Conservation (phyloP, 1,139 yeast species). For the Lodderomyces parapsilosis region DNA sequence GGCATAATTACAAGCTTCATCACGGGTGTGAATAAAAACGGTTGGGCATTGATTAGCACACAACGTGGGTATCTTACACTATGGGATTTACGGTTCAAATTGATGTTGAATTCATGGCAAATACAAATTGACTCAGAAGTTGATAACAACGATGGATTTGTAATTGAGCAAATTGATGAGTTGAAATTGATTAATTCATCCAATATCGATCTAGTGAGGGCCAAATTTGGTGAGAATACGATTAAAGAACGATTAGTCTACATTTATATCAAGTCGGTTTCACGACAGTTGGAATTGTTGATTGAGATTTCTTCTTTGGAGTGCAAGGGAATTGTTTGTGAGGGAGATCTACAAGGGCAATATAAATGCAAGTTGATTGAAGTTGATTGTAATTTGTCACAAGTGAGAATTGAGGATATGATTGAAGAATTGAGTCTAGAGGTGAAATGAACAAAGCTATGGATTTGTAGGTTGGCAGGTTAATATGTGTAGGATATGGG, state of each 20-base stretch:
- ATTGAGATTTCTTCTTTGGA: conserved; percentile 65
- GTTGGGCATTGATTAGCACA: conserved; percentile 77
- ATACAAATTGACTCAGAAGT: conserved; percentile 20
- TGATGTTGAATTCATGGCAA: conserved; percentile 62
- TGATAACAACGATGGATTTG: neutral
- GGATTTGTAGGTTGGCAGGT: too few relatives aligned
- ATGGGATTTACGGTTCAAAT: conserved; percentile 77
- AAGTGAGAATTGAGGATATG: conserved; percentile 9
- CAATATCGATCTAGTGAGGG: neutral
- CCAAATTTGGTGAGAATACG: neutral
- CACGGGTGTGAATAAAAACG: conserved; percentile 43
- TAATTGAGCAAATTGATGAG: neutral
- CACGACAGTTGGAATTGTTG: neutral
- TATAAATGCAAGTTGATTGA: conserved; percentile 12
- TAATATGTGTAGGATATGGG: too few relatives aligned
- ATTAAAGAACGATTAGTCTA: neutral
- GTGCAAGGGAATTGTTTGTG: conserved; percentile 54
- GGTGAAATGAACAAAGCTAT: conserved; percentile 1
- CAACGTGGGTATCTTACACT: conserved; percentile 67
- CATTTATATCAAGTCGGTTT: neutral
- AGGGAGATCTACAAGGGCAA: neutral
- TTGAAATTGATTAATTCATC: neutral
- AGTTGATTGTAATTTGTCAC: conserved; percentile 6
- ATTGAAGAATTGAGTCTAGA: conserved; percentile 7
- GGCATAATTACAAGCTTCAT: conserved; percentile 67